A percentile compares a stretch with the other conserved stretches of the same genome.
Conservation (phyloP, 2,329 filamentous ascomycete species). For the Sporothrix brunneoviolacea region DNA sequence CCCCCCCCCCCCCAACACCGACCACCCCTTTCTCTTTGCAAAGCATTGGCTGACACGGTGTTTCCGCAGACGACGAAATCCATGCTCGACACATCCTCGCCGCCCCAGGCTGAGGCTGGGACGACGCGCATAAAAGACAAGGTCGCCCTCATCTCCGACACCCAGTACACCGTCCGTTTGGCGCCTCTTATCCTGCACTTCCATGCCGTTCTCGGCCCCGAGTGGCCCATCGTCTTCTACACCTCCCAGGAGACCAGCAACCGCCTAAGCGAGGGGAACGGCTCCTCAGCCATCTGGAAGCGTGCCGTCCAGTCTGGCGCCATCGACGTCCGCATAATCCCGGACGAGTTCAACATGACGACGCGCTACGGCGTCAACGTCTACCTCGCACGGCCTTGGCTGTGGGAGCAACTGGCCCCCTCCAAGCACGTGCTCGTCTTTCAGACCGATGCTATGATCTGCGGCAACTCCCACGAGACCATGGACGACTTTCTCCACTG, state of each 20-base stretch:
- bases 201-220: slow-evolving; percentile 31
- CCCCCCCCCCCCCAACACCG: too few species aligned
- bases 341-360: slow-evolving; percentile 28
- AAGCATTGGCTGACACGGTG: too few species aligned
- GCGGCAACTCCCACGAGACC: slow-evolving; percentile 23
- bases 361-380: slow-evolving; percentile 29
- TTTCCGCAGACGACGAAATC: slow-evolving; percentile 8
- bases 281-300: slow-evolving; percentile 27
- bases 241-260: slow-evolving; percentile 26
- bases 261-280: slow-evolving; percentile 11
- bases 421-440: slow-evolving; percentile 31
- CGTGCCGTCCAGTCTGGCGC: slow-evolving; percentile 28
- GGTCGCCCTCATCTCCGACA: slow-evolving; percentile 24
- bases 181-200: slow-evolving; percentile 28
- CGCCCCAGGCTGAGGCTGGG: neutral
- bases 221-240: slow-evolving; percentile 39
- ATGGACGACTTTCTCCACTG: slow-evolving; percentile 32
- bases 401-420: slow-evolving; percentile 31
- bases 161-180: slow-evolving; percentile 40
- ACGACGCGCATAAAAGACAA: slow-evolving; percentile 15
- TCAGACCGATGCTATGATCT: slow-evolving; percentile 34
- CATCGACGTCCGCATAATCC: slow-evolving; percentile 34
- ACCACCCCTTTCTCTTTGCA: neutral
- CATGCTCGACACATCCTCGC: slow-evolving; percentile 4
- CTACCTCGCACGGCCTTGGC: slow-evolving; percentile 30